phyloP scores from a whole-genome alignment of 148 eudicot species.

The Linanthus parryae region DNA sequence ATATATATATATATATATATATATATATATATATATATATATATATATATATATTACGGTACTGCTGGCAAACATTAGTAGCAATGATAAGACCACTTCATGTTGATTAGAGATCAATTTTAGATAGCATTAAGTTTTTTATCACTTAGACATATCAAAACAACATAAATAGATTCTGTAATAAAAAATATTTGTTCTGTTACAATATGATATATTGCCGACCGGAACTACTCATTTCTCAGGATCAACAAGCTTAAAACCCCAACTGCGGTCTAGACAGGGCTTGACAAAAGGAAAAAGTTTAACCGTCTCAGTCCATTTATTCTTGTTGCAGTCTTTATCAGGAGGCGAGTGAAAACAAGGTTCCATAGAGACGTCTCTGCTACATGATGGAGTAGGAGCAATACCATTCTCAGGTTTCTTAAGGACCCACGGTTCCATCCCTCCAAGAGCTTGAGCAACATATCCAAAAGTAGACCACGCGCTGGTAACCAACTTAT shows the following conservation, averaged over 20 bases:
- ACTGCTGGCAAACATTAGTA: too few species aligned
- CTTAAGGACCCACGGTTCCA: conserved; percentile 83
- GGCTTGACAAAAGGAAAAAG: conserved; percentile 83
- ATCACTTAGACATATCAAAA: too few species aligned
- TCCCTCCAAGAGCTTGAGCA: conserved; percentile 86
- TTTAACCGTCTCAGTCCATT: conserved; percentile 51
- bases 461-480: conserved; percentile 96
- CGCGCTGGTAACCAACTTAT: conserved; percentile 75
- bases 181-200: too few species aligned
- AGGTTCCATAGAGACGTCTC: conserved; percentile 84
- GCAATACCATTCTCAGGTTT: conserved; percentile 58
- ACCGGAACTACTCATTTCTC: conserved; percentile 5
- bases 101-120: too few species aligned
- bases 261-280: conserved; percentile 93
- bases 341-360: conserved; percentile 93
- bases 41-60: too few species aligned
- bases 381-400: conserved; percentile 70
- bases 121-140: too few species aligned
- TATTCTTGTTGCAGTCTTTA: conserved; percentile 65
- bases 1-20: too few species aligned
- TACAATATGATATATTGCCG: too few species aligned
- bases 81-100: too few species aligned
- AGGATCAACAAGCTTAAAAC: conserved; percentile 67
- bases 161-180: too few species aligned
- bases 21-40: too few species aligned